A percentile compares a stretch with the other conserved stretches of the same genome.
These are phyloP conservation scores for Protomyces lactucae-debilis DNA, from an alignment of 1,139 yeast species.

Conservation along the genomic window DNA sequence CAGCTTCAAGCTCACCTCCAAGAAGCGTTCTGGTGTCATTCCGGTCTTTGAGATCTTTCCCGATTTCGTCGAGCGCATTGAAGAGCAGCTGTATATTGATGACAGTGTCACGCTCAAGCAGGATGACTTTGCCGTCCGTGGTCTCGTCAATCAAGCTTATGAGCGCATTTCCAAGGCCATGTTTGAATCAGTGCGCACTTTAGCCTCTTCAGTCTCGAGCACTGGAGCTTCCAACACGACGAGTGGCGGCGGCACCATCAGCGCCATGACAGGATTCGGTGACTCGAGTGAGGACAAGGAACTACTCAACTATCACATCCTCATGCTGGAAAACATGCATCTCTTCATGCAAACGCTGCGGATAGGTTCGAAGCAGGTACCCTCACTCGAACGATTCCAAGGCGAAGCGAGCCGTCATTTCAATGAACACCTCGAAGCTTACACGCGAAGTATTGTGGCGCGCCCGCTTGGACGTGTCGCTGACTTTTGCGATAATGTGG, in stretches of 20 bases:
- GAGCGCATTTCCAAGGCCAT: conserved; percentile 39
- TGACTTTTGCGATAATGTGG: conserved; percentile 63
- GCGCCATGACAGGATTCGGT: neutral
- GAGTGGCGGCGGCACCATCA: neutral
- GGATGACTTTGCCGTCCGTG: conserved; percentile 38
- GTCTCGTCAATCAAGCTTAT: conserved; percentile 46
- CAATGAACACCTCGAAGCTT: conserved; percentile 46
- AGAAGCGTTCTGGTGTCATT: conserved; percentile 45
- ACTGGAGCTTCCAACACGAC: neutral
- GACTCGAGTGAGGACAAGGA: conserved; percentile 53
- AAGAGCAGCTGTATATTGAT: conserved; percentile 35
- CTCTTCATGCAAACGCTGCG: conserved; percentile 52
- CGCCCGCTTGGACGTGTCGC: conserved; percentile 61
- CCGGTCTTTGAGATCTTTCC: conserved; percentile 48
- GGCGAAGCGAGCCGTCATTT: conserved; percentile 42
- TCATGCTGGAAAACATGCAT: conserved; percentile 60
- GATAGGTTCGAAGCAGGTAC: conserved; percentile 36
- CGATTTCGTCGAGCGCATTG: conserved; percentile 44
- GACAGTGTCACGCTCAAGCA: conserved; percentile 31
- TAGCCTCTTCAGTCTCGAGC: conserved; percentile 35
- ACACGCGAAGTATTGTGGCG: conserved; percentile 51
- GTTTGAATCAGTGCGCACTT: conserved; percentile 37
- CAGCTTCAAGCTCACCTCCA: conserved; percentile 48
- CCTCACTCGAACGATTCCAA: conserved; percentile 38
- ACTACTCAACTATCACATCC: conserved; percentile 53